A percentile compares a stretch with the other conserved stretches of the same genome.
phyloP scores from a whole-genome alignment of 805 yeast species.

The Sugiyamaella chiloensis region DNA sequence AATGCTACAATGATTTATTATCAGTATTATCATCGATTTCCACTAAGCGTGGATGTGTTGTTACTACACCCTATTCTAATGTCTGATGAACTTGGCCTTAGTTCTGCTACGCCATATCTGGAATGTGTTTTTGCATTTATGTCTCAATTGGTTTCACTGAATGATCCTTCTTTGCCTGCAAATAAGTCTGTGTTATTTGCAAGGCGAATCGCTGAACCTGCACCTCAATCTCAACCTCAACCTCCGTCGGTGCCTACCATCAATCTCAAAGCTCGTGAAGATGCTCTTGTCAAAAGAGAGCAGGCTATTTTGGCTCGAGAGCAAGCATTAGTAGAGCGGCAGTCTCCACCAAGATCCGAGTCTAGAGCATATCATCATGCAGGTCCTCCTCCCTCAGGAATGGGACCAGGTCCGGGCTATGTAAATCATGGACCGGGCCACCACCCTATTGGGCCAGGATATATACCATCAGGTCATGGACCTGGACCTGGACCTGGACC shows the following conservation, averaged over 20 bases:
- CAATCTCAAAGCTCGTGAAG: conserved; percentile 21
- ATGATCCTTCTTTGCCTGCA: conserved; percentile 3
- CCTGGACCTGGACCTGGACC: conserved; percentile 1
- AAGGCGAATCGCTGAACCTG: background rate
- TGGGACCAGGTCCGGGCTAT: no score
- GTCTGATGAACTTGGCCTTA: conserved; percentile 61
- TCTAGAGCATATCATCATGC: no score
- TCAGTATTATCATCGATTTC: conserved; percentile 56
- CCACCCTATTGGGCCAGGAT: background rate
- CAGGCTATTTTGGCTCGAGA: conserved; percentile 20
- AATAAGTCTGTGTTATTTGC: conserved; percentile 3
- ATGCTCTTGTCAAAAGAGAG: conserved; percentile 21
- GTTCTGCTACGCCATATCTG: conserved; percentile 66
- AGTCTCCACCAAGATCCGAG: conserved; percentile 8
- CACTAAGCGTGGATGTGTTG: conserved; percentile 68
- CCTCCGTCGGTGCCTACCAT: conserved; percentile 1
- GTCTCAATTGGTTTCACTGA: conserved; percentile 34
- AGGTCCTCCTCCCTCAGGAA: background rate
- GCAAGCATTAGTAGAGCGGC: conserved; percentile 11
- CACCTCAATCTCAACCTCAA: background rate
- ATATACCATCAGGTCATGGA: conserved; percentile 1
- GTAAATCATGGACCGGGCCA: background rate
- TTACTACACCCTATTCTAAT: conserved; percentile 81
- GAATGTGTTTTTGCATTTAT: conserved; percentile 72
- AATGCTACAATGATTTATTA: conserved; percentile 53